These are phyloP conservation scores for Penicillium sp. DNA, from an alignment of 2,329 filamentous ascomycete genomes.

Conservation along the genomic window DNA sequence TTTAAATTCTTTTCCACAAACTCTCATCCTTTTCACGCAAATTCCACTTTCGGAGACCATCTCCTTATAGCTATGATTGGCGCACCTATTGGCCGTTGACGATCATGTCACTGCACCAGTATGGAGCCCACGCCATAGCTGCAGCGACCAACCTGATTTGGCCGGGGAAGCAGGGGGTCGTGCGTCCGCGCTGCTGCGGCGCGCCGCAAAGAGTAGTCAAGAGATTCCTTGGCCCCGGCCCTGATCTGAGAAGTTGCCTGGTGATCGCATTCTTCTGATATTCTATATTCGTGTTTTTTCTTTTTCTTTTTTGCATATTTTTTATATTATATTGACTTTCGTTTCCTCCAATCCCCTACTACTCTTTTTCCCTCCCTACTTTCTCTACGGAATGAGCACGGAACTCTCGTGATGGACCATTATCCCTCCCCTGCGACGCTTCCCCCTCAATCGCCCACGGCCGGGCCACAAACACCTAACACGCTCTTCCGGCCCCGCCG, in stretches of 20 bases:
- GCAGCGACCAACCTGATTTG: conserved; percentile 27
- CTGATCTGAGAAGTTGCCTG: conserved; percentile 24
- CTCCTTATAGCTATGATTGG: neutral
- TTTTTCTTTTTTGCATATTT: neutral
- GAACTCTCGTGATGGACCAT: conserved; percentile 15
- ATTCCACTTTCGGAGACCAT: conserved; percentile 1
- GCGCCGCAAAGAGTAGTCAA: conserved; percentile 37
- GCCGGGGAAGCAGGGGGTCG: conserved; percentile 34
- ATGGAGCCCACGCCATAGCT: conserved; percentile 14
- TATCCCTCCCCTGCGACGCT: conserved; percentile 13
- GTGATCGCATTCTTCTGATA: conserved; percentile 19
- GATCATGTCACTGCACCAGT: conserved; percentile 18
- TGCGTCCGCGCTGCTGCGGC: conserved; percentile 31
- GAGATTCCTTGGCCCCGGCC: conserved; percentile 24
- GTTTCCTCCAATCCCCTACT: neutral
- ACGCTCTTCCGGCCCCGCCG: conserved; percentile 34
- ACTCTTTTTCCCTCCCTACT: conserved; percentile 1
- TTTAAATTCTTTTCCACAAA: neutral
- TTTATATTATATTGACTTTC: neutral
- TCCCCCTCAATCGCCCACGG: conserved; percentile 18
- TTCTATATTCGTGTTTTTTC: neutral
- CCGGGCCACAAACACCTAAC: conserved; percentile 10
- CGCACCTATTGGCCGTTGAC: conserved; percentile 13
- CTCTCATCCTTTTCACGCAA: neutral
- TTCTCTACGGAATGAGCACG: neutral